Base-by-base conservation (phyloP, 768 basidiomycete genomes). In the Podaxis pistillaris region DNA sequence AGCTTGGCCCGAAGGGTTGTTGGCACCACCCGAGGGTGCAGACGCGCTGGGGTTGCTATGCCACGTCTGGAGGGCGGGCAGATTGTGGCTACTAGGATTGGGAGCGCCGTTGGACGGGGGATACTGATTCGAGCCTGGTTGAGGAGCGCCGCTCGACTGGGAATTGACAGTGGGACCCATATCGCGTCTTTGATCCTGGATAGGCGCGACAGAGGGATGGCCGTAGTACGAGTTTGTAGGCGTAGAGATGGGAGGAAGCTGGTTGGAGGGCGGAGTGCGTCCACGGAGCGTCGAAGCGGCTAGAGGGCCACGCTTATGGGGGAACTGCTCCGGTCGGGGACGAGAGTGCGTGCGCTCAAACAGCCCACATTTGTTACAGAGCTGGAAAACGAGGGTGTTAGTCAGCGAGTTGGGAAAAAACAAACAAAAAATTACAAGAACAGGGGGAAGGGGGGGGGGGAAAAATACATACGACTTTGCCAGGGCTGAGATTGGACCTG, bases 331-430 rank as follows among this genome's bases (percentile, higher is more conserved):
- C 0, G 90, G 90, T 46, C 91, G 79, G 9, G 90, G 87, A 15
- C 88, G 83, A 13, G 88, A 89, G 72, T 92, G 90, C 0, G 90
- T 92, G 47, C 90, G 83, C 72, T 92, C 90, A 65, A 91, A 92
- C 3, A 92, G 74, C 15, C 90, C 90, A 67, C 90, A 92, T 70
- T 92, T 92, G 79, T 84, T 84, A 72, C 83, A 84, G 26, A 84
- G 75, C 81, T 83, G 4, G 15, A 22, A 28, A 33, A n/a, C 28
- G 12, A 12, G 5, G 9, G 19, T 4, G 26, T 9, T 40, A 54
- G 33, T 57, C 24, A 61, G 57, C 63, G 13, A 17, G 49, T 22
- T 5, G 6, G 53, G 30, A 51, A 54, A 60, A 15, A 59, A 54
- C 22, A 52, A 37, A 36, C 22, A 4, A 73, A 56, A 38, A 38